A percentile compares a stretch with the other conserved stretches of the same genome.
Conservation (phyloP, 208 protist species). For the Porcisia hertigi region DNA sequence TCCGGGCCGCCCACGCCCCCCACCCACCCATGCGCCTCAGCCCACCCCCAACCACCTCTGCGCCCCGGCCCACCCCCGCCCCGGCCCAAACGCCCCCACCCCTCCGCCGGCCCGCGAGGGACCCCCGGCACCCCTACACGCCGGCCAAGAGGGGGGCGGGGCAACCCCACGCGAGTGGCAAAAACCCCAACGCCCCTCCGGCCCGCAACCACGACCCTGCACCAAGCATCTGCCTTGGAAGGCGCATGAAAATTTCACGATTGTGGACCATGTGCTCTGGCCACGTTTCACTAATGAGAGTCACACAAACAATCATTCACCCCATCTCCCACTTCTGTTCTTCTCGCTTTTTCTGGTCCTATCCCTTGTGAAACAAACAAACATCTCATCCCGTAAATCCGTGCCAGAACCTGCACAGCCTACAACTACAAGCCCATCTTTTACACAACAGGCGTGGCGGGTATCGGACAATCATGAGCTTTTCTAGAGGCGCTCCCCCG, state of each 20-base stretch:
- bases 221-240: background rate
- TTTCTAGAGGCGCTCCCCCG: background rate
- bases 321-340: too few relatives aligned
- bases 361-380: background rate
- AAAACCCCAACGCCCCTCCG: background rate
- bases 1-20: background rate
- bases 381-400: background rate
- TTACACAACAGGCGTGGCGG: background rate
- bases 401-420: background rate
- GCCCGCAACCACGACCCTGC: background rate
- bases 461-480: slow-evolving; percentile 1
- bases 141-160: background rate
- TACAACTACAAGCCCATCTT: background rate
- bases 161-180: background rate
- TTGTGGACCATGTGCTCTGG: background rate
- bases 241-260: background rate
- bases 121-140: background rate
- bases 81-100: background rate
- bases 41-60: rapidly evolving
- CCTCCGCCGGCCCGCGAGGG: background rate
- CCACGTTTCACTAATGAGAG: background rate
- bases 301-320: background rate
- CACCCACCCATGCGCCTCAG: background rate
- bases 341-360: too few relatives aligned
- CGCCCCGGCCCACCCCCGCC: too few relatives aligned